Conservation (phyloP, 2,329 filamentous ascomycete species). For the Elsinoe arachidis region DNA sequence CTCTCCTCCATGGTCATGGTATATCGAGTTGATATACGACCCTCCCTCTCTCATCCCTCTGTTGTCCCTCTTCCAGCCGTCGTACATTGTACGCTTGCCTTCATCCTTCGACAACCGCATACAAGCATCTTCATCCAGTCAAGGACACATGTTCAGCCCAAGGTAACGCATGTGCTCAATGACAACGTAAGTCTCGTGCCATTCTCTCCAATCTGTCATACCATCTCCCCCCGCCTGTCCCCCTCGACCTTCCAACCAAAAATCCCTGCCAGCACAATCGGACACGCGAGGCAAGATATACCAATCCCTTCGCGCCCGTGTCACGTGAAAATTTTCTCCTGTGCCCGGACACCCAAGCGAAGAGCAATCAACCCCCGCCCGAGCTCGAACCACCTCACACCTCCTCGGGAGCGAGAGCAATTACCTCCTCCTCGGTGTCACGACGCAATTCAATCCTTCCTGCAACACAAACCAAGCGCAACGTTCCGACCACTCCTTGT, state of each 20-base stretch:
- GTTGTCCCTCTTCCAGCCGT: neutral
- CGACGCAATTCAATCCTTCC: conserved; percentile 21
- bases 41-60: neutral
- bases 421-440: conserved; percentile 14
- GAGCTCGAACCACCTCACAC: no score
- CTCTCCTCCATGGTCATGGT: neutral
- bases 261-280: neutral
- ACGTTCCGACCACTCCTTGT: conserved; percentile 24
- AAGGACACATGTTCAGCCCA: neutral
- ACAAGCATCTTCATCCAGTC: neutral
- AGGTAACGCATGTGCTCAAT: neutral
- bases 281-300: neutral
- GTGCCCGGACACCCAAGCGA: no score
- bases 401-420: neutral
- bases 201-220: neutral
- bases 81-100: neutral
- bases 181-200: neutral
- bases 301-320: neutral
- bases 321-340: neutral
- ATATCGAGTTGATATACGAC: conserved; percentile 2
- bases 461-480: conserved; percentile 28
- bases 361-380: no score
- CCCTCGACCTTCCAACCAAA: neutral
- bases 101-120: neutral
- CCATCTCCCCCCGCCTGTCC: neutral